A percentile compares a stretch with the other conserved stretches of the same genome.
These are phyloP conservation scores for Irpex rosettiformis DNA, from an alignment of 1,284 basidiomycete species.

Conservation along the genomic window DNA sequence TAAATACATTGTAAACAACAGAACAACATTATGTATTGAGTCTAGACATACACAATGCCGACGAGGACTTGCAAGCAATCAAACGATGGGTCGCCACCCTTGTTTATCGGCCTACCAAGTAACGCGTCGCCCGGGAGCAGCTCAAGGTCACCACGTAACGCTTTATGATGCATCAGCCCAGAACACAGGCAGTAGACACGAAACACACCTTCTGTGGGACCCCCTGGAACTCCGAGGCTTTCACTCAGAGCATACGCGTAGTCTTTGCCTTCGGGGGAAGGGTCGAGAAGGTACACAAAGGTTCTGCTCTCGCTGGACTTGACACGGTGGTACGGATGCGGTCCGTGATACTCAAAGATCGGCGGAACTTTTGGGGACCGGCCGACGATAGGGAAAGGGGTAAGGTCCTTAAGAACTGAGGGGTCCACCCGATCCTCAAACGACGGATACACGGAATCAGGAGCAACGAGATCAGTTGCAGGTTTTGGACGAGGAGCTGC, in stretches of 20 bases:
- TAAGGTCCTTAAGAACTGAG: too few relatives aligned
- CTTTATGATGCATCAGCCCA: background rate
- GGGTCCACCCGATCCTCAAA: too few relatives aligned
- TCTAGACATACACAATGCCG: background rate
- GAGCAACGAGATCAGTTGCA: too few relatives aligned
- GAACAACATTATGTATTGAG: background rate
- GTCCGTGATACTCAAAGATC: too few relatives aligned
- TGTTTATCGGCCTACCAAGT: background rate
- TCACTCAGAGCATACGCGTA: background rate
- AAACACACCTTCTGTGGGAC: background rate
- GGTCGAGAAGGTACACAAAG: background rate
- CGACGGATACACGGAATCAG: too few relatives aligned
- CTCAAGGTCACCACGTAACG: background rate
- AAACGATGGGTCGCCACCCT: background rate
- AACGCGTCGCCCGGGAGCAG: background rate
- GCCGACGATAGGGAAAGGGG: too few relatives aligned
- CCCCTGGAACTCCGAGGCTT: background rate
- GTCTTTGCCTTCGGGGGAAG: background rate
- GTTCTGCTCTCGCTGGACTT: too few relatives aligned
- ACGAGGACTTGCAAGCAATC: background rate
- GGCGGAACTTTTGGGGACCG: too few relatives aligned
- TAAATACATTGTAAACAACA: too few relatives aligned
- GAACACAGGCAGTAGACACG: background rate
- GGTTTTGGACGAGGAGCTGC: too few relatives aligned
- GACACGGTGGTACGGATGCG: too few relatives aligned